phyloP scores from a whole-genome alignment of 495 filamentous ascomycete species.

The Cercophora scortea region DNA sequence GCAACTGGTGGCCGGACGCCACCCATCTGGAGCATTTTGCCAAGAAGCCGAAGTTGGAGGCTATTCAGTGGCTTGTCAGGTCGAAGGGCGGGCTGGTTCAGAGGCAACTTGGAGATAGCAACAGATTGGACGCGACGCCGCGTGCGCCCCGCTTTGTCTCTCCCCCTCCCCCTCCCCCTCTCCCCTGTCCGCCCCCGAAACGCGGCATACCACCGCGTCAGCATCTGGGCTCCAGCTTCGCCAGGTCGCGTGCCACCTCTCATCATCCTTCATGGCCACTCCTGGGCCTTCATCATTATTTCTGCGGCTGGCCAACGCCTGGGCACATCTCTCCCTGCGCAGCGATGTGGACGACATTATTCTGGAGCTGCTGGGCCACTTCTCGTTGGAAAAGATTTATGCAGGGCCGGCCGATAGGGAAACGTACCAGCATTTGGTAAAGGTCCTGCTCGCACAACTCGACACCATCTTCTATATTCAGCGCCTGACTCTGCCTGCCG shows the following conservation, averaged over 20 bases:
- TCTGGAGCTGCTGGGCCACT: conserved; percentile 27
- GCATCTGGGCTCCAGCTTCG: too few species aligned
- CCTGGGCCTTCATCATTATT: conserved; percentile 27
- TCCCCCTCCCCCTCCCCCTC: too few species aligned
- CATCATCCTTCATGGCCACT: conserved; percentile 15
- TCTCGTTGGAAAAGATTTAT: conserved; percentile 32
- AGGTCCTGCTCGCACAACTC: conserved; percentile 14
- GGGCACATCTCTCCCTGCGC: conserved; percentile 23
- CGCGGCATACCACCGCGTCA: too few species aligned
- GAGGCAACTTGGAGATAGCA: too few species aligned
- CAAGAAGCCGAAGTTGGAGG: too few species aligned
- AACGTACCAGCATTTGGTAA: conserved; percentile 22
- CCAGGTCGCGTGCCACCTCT: conserved; percentile 1
- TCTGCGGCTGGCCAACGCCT: conserved; percentile 20
- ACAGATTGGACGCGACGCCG: too few species aligned
- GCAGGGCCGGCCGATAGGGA: conserved; percentile 6
- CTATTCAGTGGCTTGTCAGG: too few species aligned
- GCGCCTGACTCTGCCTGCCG: conserved; percentile 24
- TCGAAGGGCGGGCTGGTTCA: too few species aligned
- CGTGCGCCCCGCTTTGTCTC: too few species aligned
- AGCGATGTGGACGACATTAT: conserved; percentile 32
- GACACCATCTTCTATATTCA: conserved; percentile 28
- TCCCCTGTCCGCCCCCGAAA: too few species aligned
- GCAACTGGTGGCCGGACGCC: too few species aligned
- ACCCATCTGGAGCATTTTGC: too few species aligned